Conservation (phyloP, 202 grass and related monocot genomes). For the Carex arenaria region DNA sequence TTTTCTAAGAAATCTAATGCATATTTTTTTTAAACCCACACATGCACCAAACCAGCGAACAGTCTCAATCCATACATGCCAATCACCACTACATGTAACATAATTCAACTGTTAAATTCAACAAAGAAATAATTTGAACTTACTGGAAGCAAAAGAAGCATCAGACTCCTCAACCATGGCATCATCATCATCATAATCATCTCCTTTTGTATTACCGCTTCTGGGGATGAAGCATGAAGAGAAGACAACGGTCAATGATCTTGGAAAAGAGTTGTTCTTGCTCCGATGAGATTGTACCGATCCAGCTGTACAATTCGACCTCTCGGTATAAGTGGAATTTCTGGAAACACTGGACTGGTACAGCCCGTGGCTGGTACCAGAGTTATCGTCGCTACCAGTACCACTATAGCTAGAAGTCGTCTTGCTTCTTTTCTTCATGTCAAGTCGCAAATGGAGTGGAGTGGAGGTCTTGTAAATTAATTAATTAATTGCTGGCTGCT, state of each 20-base stretch:
- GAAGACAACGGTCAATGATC: constrained; percentile 24
- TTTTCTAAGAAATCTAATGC: not conserved
- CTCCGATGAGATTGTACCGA: not conserved
- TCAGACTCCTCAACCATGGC: constrained; percentile 4
- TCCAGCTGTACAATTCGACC: constrained; percentile 5
- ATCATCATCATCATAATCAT: constrained; percentile 13
- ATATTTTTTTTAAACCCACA: not conserved
- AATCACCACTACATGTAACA: not conserved
- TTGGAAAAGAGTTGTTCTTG: not conserved
- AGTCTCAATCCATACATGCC: not conserved
- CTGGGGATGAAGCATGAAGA: constrained; percentile 41
- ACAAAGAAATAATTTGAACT: constrained; percentile 18
- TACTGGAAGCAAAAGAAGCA: constrained; percentile 49
- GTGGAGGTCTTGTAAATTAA: not conserved
- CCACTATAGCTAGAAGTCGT: not conserved
- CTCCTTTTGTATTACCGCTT: constrained; percentile 19
- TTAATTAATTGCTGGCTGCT: no score
- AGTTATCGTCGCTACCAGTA: constrained; percentile 7
- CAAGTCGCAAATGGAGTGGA: not conserved
- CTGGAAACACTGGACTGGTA: constrained; percentile 41
- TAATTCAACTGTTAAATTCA: not conserved
- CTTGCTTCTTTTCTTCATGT: constrained; percentile 33
- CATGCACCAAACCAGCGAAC: not conserved
- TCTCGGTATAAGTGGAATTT: constrained; percentile 39
- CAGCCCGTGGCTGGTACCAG: constrained; percentile 23